Conservation (phyloP, 164 flowering plant species). For the Stephania japonica region DNA sequence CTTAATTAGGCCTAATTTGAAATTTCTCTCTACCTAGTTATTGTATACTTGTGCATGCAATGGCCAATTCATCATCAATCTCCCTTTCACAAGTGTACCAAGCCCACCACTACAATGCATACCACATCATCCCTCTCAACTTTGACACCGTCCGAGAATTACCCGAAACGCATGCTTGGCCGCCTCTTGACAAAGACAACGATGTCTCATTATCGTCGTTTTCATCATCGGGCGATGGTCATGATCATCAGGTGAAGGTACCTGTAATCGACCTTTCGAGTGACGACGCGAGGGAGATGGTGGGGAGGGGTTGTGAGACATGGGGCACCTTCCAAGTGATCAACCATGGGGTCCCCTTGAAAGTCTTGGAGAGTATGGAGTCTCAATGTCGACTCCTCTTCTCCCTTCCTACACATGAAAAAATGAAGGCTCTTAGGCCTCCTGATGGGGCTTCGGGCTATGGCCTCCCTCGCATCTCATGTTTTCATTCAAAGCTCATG, state of each 20-base stretch:
- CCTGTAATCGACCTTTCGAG: slow-evolving; percentile 36
- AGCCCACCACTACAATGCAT: not conserved
- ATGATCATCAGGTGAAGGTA: not conserved
- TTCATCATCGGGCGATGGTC: not conserved
- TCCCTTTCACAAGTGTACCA: not conserved
- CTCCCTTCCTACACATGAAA: slow-evolving; percentile 22
- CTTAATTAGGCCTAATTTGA: too few relatives aligned
- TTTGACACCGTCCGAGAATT: slow-evolving; percentile 11
- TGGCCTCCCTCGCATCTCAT: slow-evolving; percentile 30
- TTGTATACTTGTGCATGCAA: not conserved
- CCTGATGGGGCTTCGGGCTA: slow-evolving; percentile 29
- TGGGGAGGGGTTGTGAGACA: slow-evolving; percentile 24
- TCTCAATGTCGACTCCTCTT: slow-evolving; percentile 19
- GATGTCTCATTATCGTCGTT: not conserved
- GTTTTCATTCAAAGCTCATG: slow-evolving; percentile 31
- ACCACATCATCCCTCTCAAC: slow-evolving; percentile 11
- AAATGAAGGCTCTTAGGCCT: slow-evolving; percentile 25
- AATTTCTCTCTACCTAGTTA: not conserved
- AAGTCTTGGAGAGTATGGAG: slow-evolving; percentile 19
- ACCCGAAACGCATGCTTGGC: slow-evolving; percentile 29
- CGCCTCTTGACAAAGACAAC: not conserved
- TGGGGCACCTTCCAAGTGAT: slow-evolving; percentile 40
- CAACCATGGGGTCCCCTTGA: slow-evolving; percentile 29
- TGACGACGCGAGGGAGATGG: slow-evolving; percentile 12
- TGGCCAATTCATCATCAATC: not conserved